Percentiles rank a stretch among this genome's conserved stretches.
Evolutionary conservation across 129 eudicot species (phyloP).

Genomic region (Ambrosia artemisiifolia): DNA sequence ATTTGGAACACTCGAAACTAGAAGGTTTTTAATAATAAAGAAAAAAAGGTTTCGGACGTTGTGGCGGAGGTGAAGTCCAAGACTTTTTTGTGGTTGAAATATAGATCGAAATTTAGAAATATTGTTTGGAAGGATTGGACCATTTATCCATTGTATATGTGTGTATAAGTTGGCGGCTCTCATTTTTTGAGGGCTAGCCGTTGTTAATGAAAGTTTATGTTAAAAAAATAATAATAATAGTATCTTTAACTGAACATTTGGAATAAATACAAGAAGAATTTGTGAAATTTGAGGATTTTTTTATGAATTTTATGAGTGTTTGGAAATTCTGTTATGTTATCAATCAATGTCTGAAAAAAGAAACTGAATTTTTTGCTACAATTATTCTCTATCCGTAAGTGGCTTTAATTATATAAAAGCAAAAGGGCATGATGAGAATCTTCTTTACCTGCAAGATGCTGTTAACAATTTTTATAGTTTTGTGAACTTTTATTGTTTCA

Average conservation of each 20-base stretch:
- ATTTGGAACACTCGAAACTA: no score
- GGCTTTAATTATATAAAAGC: not conserved
- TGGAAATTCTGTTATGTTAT: not conserved
- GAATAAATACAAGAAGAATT: not conserved
- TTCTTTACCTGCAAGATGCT: not conserved
- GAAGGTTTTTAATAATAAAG: no score
- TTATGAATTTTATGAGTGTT: not conserved
- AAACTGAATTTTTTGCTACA: not conserved
- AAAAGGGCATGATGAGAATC: not conserved
- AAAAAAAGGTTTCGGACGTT: no score
- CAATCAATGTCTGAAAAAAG: slow-evolving; percentile 1
- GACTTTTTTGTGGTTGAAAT: no score
- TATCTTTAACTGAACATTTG: slow-evolving; percentile 10
- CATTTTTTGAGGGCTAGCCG: no score
- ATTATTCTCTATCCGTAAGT: not conserved
- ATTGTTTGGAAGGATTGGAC: no score
- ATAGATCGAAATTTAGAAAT: no score
- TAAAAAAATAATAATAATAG: not conserved
- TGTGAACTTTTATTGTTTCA: no score
- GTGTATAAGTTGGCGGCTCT: no score
- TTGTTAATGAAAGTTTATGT: no score
- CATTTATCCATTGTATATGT: no score
- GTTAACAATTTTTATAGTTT: not conserved
- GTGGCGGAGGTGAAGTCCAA: no score
- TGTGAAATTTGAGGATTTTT: slow-evolving; percentile 4